phyloP scores from a whole-genome alignment of 768 basidiomycete species.

The Pulveroboletus sp. region DNA sequence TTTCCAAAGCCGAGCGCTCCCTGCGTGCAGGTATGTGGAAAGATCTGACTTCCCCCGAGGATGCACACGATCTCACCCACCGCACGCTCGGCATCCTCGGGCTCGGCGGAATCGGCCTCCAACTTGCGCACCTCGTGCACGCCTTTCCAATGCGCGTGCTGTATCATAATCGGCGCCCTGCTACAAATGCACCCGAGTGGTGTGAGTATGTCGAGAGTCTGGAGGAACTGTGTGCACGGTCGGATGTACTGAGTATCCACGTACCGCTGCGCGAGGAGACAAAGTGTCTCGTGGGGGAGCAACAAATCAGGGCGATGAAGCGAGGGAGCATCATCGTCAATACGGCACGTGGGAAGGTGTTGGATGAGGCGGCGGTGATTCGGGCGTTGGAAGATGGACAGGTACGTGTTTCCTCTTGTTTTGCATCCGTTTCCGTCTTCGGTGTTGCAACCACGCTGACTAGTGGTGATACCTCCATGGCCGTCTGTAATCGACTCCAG shows the following conservation, averaged over 20 bases:
- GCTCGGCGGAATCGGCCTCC: slow-evolving; percentile 71
- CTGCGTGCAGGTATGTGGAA: slow-evolving; percentile 59
- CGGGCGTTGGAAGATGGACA: slow-evolving; percentile 82
- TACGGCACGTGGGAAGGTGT: slow-evolving; percentile 86
- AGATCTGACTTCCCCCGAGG: slow-evolving; percentile 39
- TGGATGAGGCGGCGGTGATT: slow-evolving; percentile 86
- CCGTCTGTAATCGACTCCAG: neutral
- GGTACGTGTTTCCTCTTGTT: slow-evolving; percentile 50
- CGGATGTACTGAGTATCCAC: slow-evolving; percentile 85
- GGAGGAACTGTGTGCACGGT: slow-evolving; percentile 56
- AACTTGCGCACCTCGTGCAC: slow-evolving; percentile 63
- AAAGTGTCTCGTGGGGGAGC: slow-evolving; percentile 66
- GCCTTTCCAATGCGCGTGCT: slow-evolving; percentile 88
- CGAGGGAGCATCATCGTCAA: slow-evolving; percentile 76
- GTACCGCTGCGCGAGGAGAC: slow-evolving; percentile 77
- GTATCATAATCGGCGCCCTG: slow-evolving; percentile 66
- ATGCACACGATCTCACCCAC: slow-evolving; percentile 59
- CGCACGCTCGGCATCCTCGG: slow-evolving; percentile 72
- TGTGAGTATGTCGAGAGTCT: slow-evolving; percentile 71
- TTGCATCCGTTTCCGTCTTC: too few species aligned
- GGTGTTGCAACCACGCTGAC: too few species aligned
- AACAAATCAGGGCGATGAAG: slow-evolving; percentile 73
- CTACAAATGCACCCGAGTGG: slow-evolving; percentile 58
- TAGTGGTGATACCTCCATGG: neutral
- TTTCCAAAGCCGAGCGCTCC: slow-evolving; percentile 54